phyloP scores from a whole-genome alignment of 768 basidiomycete genomes.

The Chalciporus piperatus region DNA sequence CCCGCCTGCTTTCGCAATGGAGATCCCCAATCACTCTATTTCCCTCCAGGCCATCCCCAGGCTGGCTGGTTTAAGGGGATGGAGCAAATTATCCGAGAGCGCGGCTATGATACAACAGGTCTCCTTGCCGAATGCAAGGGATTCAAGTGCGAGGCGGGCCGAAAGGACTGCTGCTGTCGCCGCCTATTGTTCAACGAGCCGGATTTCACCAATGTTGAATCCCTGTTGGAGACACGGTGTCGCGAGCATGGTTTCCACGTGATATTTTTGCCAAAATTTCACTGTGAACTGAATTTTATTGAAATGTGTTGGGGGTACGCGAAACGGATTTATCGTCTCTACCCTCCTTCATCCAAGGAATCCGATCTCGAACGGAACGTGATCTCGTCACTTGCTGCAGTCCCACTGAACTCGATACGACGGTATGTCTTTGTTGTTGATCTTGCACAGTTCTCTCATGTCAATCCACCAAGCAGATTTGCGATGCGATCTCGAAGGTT shows the following conservation, averaged over 20 bases:
- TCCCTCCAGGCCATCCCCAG: conserved; percentile 7
- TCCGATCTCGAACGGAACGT: not conserved
- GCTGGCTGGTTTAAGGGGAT: conserved; percentile 33
- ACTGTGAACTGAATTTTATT: conserved; percentile 31
- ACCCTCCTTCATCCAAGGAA: conserved; percentile 4
- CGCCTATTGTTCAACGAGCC: not conserved
- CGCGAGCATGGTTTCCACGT: not conserved
- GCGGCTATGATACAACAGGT: conserved; percentile 8
- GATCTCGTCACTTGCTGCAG: not conserved
- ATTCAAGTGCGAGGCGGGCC: conserved; percentile 21
- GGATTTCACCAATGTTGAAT: not conserved
- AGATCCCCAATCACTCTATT: conserved; percentile 21
- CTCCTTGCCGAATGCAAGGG: conserved; percentile 21
- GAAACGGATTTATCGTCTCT: conserved; percentile 23
- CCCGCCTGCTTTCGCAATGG: conserved; percentile 9
- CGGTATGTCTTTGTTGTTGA: not conserved
- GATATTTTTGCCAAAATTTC: conserved; percentile 30
- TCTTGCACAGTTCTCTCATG: not conserved
- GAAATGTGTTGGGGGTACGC: conserved; percentile 32
- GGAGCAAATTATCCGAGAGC: conserved; percentile 26
- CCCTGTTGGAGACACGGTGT: not conserved
- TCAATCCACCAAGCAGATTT: conserved; percentile 16
- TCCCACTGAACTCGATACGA: not conserved
- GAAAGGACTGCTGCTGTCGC: not conserved
- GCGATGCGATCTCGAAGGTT: conserved; percentile 20